Base-by-base conservation (phyloP, 2,329 filamentous ascomycete genomes). In the Trichoderma semiorbis region DNA sequence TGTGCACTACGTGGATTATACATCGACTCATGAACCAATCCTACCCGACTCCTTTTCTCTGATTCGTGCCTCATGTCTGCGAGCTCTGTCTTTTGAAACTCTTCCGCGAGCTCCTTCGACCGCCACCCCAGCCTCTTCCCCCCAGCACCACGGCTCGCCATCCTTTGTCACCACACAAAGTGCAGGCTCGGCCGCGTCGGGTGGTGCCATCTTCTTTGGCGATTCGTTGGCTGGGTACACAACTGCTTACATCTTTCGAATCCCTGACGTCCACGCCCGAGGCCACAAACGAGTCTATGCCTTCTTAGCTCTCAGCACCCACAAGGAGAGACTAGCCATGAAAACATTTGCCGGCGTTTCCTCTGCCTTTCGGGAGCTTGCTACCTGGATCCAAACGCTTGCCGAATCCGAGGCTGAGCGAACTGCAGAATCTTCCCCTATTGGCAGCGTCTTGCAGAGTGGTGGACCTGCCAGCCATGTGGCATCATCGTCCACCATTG, bases 221-320 rank as follows among this genome's bases (percentile, higher is more conserved):
- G 90, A 92, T 76, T 85, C 88, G 1, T 78, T 87, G 0, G 87
- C 89, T 1, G 90, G 90, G 34, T 92, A 91, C 79, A 92, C 90
- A 0, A 92, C 90, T 0, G 90, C 90, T 16, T 92, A 91, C 79
- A 90, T 92, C 74, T 92, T 92, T 77, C 89, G 90, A 30, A 90
- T 92, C 55, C 88, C 90, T 7, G 90, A 92, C 77, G 84, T 91
- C 43, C 89, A 91, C 74, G 90, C 90, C 16, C 88, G 90, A 14
- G 90, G 90, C 5, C 88, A 91, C 75, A 90, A 90, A 79, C 86
- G 90, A n/a, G 88, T 91, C 14, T 92, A 92, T 76, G 90, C 90
- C 12, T 89, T 92, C 72, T 80, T 92, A 72, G 89, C 89, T 2
- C 85, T 92, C 61, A 90, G 86, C 78, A 91, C 89, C 12, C 88